Evolutionary conservation across 2,329 filamentous ascomycete genomes (phyloP).

Genomic region (Colletotrichum paranaense): DNA sequence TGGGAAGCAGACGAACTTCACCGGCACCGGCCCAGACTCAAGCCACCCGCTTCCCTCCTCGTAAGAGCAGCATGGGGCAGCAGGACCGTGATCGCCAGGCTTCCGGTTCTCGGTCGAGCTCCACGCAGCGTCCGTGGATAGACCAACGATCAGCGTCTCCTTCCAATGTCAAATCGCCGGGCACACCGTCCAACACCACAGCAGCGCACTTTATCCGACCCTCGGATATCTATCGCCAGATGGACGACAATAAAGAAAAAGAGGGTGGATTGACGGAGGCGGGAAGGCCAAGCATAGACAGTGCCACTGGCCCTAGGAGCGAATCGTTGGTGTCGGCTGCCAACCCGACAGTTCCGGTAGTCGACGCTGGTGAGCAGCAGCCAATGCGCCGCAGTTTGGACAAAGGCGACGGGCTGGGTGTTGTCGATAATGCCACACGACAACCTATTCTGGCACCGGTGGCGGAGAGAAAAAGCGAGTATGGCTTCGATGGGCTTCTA

Average conservation of each 20-base stretch:
- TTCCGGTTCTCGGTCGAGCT: constrained; percentile 44
- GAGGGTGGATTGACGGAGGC: constrained; percentile 68
- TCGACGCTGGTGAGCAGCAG: constrained; percentile 28
- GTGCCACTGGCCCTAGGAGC: constrained; percentile 41
- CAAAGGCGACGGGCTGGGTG: constrained; percentile 28
- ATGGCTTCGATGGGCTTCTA: constrained; percentile 60
- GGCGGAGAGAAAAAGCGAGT: constrained; percentile 69
- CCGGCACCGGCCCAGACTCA: constrained; percentile 36
- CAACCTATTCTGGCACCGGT: constrained; percentile 61
- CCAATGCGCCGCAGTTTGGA: background rate
- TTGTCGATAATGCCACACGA: constrained; percentile 32
- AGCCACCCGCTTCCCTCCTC: constrained; percentile 63
- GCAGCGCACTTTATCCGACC: constrained; percentile 75
- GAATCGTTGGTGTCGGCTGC: constrained; percentile 13
- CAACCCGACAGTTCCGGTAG: constrained; percentile 13
- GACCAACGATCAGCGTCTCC: constrained; percentile 54
- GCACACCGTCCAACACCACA: constrained; percentile 62
- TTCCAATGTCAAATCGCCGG: constrained; percentile 44
- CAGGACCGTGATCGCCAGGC: constrained; percentile 43
- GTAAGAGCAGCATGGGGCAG: constrained; percentile 71
- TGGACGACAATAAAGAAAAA: constrained; percentile 72
- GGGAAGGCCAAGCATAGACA: constrained; percentile 66
- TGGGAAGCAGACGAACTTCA: constrained; percentile 6
- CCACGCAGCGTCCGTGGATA: constrained; percentile 45
- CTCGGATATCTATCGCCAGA: constrained; percentile 80